phyloP scores from a whole-genome alignment of 2,329 filamentous ascomycete genomes.

The Clonostachys chloroleuca region DNA sequence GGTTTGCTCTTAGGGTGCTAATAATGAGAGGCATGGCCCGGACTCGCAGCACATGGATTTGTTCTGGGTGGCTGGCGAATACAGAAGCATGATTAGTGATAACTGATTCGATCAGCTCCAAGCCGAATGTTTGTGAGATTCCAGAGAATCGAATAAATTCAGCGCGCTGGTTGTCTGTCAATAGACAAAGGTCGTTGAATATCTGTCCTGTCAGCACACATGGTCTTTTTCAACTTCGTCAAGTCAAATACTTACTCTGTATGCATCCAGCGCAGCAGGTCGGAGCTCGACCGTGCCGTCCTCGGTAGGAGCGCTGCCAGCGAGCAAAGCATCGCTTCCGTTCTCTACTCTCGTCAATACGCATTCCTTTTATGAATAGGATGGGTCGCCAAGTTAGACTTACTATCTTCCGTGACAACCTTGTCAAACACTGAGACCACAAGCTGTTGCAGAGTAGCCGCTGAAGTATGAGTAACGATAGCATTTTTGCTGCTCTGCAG shows the following conservation, averaged over 20 bases:
- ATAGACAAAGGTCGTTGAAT: slow-evolving; percentile 83
- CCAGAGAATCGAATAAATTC: slow-evolving; percentile 77
- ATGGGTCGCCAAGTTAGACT: slow-evolving; percentile 18
- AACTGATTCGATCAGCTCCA: slow-evolving; percentile 90
- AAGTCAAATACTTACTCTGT: slow-evolving; percentile 47
- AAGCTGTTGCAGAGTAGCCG: slow-evolving; percentile 92
- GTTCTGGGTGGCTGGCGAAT: slow-evolving; percentile 74
- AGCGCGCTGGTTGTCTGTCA: slow-evolving; percentile 79
- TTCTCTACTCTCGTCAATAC: slow-evolving; percentile 25
- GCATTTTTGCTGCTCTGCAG: slow-evolving; percentile 88
- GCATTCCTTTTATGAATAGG: not conserved
- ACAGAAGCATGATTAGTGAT: slow-evolving; percentile 80
- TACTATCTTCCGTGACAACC: slow-evolving; percentile 76
- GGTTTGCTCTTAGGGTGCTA: slow-evolving; percentile 70
- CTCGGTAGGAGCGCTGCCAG: slow-evolving; percentile 63
- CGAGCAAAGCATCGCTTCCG: slow-evolving; percentile 46
- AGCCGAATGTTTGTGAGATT: slow-evolving; percentile 75
- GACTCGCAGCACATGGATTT: slow-evolving; percentile 71
- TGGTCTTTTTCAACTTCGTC: not conserved
- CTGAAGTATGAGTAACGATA: slow-evolving; percentile 92
- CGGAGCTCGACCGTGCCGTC: slow-evolving; percentile 63
- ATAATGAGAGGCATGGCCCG: slow-evolving; percentile 82
- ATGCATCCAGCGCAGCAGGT: slow-evolving; percentile 79
- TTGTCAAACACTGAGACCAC: slow-evolving; percentile 93
- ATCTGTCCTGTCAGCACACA: slow-evolving; percentile 45